A percentile compares a stretch with the other conserved stretches of the same genome.
Evolutionary conservation across 345 rosid genomes (phyloP).

Genomic region (Salix exigua): DNA sequence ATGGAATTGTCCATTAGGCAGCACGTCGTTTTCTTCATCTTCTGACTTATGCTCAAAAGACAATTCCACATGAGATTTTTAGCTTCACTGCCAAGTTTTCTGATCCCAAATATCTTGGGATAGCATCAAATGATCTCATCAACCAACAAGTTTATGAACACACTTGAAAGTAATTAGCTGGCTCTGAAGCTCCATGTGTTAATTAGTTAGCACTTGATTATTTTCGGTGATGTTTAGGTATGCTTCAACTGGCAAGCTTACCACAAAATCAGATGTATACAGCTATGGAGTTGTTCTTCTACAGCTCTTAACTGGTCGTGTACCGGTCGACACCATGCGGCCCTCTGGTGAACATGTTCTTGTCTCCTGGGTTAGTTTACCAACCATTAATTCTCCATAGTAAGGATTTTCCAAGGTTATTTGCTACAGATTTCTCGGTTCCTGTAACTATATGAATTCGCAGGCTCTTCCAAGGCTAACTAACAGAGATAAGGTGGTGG

Average conservation of each 20-base stretch:
- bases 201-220: background rate
- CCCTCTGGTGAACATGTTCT: conserved; percentile 81
- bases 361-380: conserved; percentile 74
- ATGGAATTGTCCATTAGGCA: conserved; percentile 14
- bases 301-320: conserved; percentile 81
- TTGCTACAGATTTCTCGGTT: background rate
- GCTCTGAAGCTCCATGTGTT: background rate
- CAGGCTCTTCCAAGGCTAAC: conserved; percentile 90
- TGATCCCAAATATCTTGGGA: background rate
- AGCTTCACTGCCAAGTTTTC: background rate
- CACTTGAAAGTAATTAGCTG: background rate
- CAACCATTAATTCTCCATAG: background rate
- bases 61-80: background rate
- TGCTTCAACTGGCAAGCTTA: conserved; percentile 80
- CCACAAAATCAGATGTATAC: conserved; percentile 89
- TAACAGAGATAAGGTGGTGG: conserved; percentile 55
- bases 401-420: background rate
- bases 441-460: background rate
- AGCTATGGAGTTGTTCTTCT: conserved; percentile 80
- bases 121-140: background rate
- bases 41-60: background rate
- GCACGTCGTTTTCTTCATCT: conserved; percentile 32
- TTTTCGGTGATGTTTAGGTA: conserved; percentile 41
- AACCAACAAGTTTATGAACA: background rate
- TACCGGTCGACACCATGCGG: conserved; percentile 60